phyloP scores from a whole-genome alignment of 2,329 filamentous ascomycete species.

The Cercospora citrullina region DNA sequence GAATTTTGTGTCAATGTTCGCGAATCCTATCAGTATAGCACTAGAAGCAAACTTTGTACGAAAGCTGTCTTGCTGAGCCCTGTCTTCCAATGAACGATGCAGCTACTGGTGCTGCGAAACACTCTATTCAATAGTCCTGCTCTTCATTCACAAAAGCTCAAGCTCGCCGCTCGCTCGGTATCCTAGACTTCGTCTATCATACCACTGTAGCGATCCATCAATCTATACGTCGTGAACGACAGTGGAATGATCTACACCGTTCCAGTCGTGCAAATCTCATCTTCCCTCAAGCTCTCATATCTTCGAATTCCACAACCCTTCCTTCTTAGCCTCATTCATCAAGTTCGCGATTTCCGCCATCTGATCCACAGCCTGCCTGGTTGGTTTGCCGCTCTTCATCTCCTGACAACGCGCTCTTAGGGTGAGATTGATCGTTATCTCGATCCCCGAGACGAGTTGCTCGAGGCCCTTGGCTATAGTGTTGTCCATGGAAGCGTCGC shows the following conservation, averaged over 20 bases:
- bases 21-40: neutral
- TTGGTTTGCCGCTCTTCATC: neutral
- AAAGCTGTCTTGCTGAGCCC: neutral
- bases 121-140: neutral
- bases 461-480: neutral
- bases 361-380: neutral
- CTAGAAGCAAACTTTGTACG: neutral
- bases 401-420: neutral
- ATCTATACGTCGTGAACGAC: neutral
- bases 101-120: neutral
- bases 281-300: neutral
- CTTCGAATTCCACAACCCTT: constrained; percentile 1
- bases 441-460: neutral
- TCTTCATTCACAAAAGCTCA: neutral
- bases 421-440: neutral
- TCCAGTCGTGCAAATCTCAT: neutral
- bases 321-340: neutral
- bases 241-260: neutral
- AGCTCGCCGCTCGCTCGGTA: too few relatives aligned
- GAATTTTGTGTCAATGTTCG: neutral
- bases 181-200: too few relatives aligned
- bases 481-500: neutral
- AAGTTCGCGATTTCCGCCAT: neutral
- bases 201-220: neutral
- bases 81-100: neutral